Percentiles rank a stretch among this genome's conserved stretches.
Conservation (phyloP, 352 stramenopile genomes). For the Phytophthora colocasiae region DNA sequence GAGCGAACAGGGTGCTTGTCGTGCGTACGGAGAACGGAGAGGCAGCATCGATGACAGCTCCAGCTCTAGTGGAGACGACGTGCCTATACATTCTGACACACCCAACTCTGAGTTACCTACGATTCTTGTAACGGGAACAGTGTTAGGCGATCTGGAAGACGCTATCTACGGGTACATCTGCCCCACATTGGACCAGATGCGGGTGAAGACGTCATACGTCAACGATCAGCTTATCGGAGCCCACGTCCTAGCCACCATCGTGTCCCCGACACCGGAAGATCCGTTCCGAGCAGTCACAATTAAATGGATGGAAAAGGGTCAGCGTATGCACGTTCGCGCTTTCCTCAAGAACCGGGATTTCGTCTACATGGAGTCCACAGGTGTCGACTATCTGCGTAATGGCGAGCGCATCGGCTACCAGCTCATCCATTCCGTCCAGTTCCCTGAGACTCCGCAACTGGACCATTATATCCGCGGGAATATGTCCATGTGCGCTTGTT, state of each 20-base stretch:
- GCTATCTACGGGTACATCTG: conserved; percentile 51
- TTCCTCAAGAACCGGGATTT: conserved; percentile 60
- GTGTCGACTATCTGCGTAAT: conserved; percentile 48
- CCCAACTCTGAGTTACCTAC: conserved; percentile 32
- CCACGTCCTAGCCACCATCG: conserved; percentile 52
- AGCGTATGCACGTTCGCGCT: conserved; percentile 40
- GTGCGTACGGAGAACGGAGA: conserved; percentile 47
- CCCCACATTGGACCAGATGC: conserved; percentile 45
- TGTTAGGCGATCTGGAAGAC: conserved; percentile 55
- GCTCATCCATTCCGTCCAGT: conserved; percentile 61
- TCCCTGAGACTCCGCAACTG: conserved; percentile 46
- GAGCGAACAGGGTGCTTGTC: conserved; percentile 46
- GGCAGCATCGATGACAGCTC: conserved; percentile 30
- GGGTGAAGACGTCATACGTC: conserved; percentile 53
- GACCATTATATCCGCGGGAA: conserved; percentile 46
- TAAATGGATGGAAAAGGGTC: conserved; percentile 62
- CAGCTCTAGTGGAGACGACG: conserved; percentile 32
- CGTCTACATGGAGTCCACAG: conserved; percentile 60
- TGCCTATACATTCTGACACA: conserved; percentile 33
- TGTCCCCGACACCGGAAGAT: conserved; percentile 36
- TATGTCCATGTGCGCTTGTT: conserved; percentile 59
- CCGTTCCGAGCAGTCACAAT: conserved; percentile 49
- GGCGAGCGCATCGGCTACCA: conserved; percentile 60
- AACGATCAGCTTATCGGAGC: conserved; percentile 48
- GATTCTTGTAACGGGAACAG: conserved; percentile 42